phyloP scores from a whole-genome alignment of 768 basidiomycete species.

The Pholiota molesta region DNA sequence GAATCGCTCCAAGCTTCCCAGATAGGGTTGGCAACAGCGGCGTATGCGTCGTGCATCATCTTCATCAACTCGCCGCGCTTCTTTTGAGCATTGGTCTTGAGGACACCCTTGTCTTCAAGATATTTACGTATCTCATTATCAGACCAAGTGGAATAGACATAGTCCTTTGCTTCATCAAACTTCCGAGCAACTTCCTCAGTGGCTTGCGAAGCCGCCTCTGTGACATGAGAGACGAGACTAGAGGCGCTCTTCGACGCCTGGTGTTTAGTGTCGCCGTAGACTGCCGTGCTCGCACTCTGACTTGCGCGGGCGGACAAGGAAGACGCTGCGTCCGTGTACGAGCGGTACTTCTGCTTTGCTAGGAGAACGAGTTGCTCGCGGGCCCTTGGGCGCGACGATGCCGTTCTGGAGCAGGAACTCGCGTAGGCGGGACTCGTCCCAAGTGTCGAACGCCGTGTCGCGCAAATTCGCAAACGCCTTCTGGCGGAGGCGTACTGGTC shows the following conservation, averaged over 20 bases:
- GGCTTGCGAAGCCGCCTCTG: conserved; percentile 15
- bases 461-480: conserved; percentile 60
- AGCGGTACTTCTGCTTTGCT: conserved; percentile 70
- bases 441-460: conserved; percentile 69
- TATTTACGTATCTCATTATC: conserved; percentile 73
- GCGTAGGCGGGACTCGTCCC: conserved; percentile 84
- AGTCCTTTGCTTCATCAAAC: conserved; percentile 81
- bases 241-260: conserved; percentile 43
- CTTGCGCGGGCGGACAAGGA: conserved; percentile 55
- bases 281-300: conserved; percentile 49
- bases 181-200: conserved; percentile 44
- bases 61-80: conserved; percentile 68
- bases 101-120: conserved; percentile 73
- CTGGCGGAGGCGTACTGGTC: conserved; percentile 71
- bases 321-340: conserved; percentile 62
- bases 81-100: conserved; percentile 62
- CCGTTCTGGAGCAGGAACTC: conserved; percentile 88
- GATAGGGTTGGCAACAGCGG: conserved; percentile 58
- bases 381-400: conserved; percentile 78
- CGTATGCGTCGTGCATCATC: conserved; percentile 72
- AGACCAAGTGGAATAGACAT: conserved; percentile 89
- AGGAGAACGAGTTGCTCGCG: conserved; percentile 79
- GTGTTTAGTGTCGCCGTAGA: conserved; percentile 46
- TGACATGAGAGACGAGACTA: conserved; percentile 26
- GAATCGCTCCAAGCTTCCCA: conserved; percentile 90